Conservation (phyloP, 2,329 filamentous ascomycete species). For the Pleoardoris graminearum region DNA sequence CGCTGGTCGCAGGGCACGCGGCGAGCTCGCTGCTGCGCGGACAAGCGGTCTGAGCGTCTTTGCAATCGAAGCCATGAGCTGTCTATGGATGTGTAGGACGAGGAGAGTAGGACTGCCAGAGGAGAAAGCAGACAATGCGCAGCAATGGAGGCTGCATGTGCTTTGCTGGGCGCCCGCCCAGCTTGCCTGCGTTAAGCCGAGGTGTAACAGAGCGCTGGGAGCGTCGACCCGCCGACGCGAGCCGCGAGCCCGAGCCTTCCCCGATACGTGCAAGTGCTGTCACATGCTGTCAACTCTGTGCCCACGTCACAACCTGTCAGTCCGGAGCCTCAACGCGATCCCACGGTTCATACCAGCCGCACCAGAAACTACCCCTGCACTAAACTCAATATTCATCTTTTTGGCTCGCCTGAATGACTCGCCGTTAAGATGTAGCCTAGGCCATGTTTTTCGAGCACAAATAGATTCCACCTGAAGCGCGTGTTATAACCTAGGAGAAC, state of each 20-base stretch:
- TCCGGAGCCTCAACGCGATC: neutral
- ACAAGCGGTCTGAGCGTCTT: slow-evolving; percentile 36
- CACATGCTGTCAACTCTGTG: neutral
- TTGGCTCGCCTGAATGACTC: too few species aligned
- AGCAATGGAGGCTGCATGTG: neutral
- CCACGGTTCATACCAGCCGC: too few species aligned
- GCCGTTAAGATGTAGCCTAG: too few species aligned
- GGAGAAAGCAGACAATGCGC: slow-evolving; percentile 3
- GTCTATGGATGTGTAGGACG: neutral
- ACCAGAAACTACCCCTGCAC: too few species aligned
- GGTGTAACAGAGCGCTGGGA: slow-evolving; percentile 7
- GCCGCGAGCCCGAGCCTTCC: slow-evolving; percentile 14
- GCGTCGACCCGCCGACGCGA: slow-evolving; percentile 13
- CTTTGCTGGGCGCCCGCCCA: neutral
- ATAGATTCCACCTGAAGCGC: too few species aligned
- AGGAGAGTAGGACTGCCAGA: slow-evolving; percentile 1
- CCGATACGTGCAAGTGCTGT: slow-evolving; percentile 13
- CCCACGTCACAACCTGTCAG: too few species aligned
- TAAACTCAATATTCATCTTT: too few species aligned
- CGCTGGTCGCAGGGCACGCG: slow-evolving; percentile 33
- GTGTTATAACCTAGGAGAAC: too few species aligned
- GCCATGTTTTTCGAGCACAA: too few species aligned
- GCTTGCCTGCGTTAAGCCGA: slow-evolving; percentile 15
- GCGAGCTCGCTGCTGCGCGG: slow-evolving; percentile 33
- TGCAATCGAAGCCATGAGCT: slow-evolving; percentile 38